phyloP scores from a whole-genome alignment of 306 rosid species.

The Corylus avellana region DNA sequence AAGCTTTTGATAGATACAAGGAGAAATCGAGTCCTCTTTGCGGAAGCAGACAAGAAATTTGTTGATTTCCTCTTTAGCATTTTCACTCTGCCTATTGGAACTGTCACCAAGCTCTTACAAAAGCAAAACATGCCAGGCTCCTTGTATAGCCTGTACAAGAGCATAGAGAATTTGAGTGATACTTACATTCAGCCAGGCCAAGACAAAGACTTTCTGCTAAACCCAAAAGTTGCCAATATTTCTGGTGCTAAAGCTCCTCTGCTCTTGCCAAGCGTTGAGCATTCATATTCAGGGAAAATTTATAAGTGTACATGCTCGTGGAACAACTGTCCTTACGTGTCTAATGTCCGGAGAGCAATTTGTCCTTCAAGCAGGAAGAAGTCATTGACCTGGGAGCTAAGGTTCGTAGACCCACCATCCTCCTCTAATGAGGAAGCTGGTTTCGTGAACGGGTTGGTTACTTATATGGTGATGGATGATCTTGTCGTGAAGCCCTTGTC shows the following conservation, averaged over 20 bases:
- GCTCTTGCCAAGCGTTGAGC: background rate
- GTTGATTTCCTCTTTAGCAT: constrained; percentile 29
- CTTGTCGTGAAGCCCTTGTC: constrained; percentile 36
- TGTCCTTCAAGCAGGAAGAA: too few relatives aligned
- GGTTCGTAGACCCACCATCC: background rate
- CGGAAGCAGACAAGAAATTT: background rate
- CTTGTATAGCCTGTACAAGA: too few relatives aligned
- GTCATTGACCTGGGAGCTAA: too few relatives aligned
- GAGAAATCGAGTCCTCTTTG: background rate
- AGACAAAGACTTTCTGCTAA: background rate
- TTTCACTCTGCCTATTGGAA: background rate
- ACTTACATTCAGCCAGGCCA: background rate
- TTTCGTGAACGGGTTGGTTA: constrained; percentile 29
- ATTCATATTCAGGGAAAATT: background rate
- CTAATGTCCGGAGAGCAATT: background rate
- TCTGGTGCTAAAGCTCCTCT: background rate
- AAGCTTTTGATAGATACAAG: background rate
- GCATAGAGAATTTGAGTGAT: background rate
- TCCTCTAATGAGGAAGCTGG: background rate
- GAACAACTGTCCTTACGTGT: background rate
- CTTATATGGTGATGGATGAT: constrained; percentile 10
- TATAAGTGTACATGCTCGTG: background rate
- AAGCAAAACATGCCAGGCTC: background rate
- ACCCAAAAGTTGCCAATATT: background rate
- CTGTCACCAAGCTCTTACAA: background rate